Base-by-base conservation (phyloP, 2,329 filamentous ascomycete species). In the Lecanicillium sp. region DNA sequence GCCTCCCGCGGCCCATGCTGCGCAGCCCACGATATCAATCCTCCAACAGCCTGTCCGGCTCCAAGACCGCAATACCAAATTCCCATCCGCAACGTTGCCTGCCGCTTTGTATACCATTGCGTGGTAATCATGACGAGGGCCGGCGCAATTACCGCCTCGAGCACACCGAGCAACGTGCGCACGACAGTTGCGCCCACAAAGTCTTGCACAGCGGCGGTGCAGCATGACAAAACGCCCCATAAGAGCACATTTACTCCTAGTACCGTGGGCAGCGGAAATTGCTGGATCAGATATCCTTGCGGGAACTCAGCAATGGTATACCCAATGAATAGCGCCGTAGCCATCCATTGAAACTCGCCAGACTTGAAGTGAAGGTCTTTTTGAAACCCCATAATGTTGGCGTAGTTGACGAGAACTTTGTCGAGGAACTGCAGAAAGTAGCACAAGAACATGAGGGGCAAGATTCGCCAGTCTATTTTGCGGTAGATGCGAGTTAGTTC, bases 81-180 rank as follows among this genome's bases (percentile, higher is more conserved):
- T 0, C 65, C 67, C 0, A 64, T 65, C 4, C 67, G 58, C 19
- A 66, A 61, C 0, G 65, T 67, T 34, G 68, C 66, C 28, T 71
- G 63, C 5, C 56, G 49, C 18, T 59, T 57, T 3, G 57, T 60
- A 48, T 70, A 72, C 58, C 58, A 54, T 19, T 41, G 44, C 20
- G 46, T 48, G 1, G 70, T 64, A 36, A 71, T 64, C 54, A 73
- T 61, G 60, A 71, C 69, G 38, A 71, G 67, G n/a, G 63, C 62
- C 3, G 68, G 67, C 0, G 65, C 67, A 27, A 73, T 67, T 2
- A 63, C 60, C 0, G 67, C 63, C 54, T 72, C 68, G 20, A 70
- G 65, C 13, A 63, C 49, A 5, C 68, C 69, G 3, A 72, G 57
- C 3, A 72, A 47, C 27, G 66, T 64, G 1, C 68, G 60, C 33